phyloP scores from a whole-genome alignment of 139 green algal genomes.

The Desmodesmus armatus region DNA sequence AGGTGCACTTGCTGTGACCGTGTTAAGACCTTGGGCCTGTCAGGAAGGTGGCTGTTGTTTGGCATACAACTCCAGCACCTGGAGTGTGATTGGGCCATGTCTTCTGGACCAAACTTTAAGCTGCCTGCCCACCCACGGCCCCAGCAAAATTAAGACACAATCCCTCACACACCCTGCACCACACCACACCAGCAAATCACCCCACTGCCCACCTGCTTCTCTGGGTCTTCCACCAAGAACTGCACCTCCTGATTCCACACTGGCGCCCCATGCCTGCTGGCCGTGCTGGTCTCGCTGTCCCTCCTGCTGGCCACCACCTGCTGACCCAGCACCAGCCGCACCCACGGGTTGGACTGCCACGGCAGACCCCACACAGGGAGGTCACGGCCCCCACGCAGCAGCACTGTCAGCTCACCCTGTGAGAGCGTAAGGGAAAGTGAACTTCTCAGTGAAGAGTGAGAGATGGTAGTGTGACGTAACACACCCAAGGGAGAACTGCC shows the following conservation, averaged over 20 bases:
- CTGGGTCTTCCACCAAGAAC: conserved; percentile 90
- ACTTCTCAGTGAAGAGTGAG: not conserved
- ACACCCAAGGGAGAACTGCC: too few relatives aligned
- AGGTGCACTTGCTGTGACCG: too few relatives aligned
- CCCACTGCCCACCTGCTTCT: conserved; percentile 64
- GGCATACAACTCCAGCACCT: not conserved
- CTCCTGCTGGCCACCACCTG: conserved; percentile 71
- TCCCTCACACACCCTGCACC: too few relatives aligned
- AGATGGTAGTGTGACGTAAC: too few relatives aligned
- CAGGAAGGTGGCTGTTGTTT: too few relatives aligned
- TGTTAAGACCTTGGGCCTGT: too few relatives aligned
- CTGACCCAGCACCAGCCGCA: conserved; percentile 82
- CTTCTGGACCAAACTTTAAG: too few relatives aligned
- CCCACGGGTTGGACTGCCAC: conserved; percentile 94
- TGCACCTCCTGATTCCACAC: conserved; percentile 97
- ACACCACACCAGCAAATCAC: not conserved
- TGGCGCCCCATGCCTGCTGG: conserved; percentile 77
- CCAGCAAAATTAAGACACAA: too few relatives aligned
- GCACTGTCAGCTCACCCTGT: conserved; percentile 82
- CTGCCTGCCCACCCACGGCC: too few relatives aligned
- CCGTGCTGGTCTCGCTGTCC: conserved; percentile 80
- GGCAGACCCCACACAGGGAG: conserved; percentile 93
- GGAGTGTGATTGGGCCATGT: too few relatives aligned
- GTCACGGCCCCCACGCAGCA: conserved; percentile 79
- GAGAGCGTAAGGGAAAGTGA: too few relatives aligned